Base-by-base conservation (phyloP, 306 rosid species). In the Cucumis sativus region DNA sequence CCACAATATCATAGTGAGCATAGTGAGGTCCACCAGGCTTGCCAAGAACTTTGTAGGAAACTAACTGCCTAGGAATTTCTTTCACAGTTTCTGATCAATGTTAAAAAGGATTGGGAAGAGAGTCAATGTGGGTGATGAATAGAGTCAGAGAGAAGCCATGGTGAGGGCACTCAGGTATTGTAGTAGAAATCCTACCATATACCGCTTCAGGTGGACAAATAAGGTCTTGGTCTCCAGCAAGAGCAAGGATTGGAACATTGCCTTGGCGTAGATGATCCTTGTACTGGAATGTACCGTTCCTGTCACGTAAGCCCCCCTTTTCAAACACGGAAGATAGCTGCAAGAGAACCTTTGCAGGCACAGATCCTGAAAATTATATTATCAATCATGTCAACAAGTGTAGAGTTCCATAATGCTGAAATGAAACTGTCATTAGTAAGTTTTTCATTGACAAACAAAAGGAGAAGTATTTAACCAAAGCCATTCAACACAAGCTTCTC, bases 141-240 rank as follows among this genome's bases (percentile, higher is more conserved):
- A 47, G 55, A 70, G 8, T 47, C 58, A 23, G 39, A 71, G 59
- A 55, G 78, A 74, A 74, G 51, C n/a, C 54, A 57, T 39, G 71
- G 54, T 13, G 54, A 47, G 13, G 17, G 3, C 71, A 18, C 71
- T 9, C 17, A 2, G 45, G 72, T 17, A 66, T 18, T 15, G 21
- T 25, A 74, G 7, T 72, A 80, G 56, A 57, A 58, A 77, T 75
- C 77, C 49, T 89, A 94, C 98, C 98, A 4, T 91, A 89, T 67
- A 91, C 93, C 55, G 98, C 98, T 83, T 94, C 98, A 16, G 96
- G 95, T 51, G 98, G 96, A 79, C 98, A 94, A 61, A 91, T 85
- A 41, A 82, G 80, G 85, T 94, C 98, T 56, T 81, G 88, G 79
- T 94, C 98, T 81, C 98, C 98, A 1, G 95, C 98, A 64, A 94